These are phyloP conservation scores for Amaranthus cruentus DNA, from an alignment of 148 eudicot genomes.

Conservation along the genomic window DNA sequence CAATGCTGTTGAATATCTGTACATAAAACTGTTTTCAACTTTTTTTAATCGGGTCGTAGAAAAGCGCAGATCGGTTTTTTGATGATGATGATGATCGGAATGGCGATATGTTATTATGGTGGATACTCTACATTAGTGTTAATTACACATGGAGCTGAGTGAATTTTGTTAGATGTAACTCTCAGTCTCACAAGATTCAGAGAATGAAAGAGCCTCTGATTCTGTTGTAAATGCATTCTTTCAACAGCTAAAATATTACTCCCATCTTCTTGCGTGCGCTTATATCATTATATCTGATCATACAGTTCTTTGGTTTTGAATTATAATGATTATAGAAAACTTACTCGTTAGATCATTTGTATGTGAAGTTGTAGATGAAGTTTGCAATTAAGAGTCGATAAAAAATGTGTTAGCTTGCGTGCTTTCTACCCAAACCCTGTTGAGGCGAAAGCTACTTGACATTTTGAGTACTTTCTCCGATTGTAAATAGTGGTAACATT, in stretches of 20 bases:
- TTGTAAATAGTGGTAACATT: too few relatives aligned
- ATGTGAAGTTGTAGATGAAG: too few relatives aligned
- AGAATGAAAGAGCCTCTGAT: neutral
- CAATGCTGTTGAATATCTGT: conserved; percentile 19
- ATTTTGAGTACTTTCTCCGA: too few relatives aligned
- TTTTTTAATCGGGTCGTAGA: neutral
- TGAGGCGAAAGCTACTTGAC: too few relatives aligned
- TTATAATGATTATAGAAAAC: too few relatives aligned
- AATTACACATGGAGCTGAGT: conserved; percentile 32
- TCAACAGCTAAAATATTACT: neutral
- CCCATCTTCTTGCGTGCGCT: too few relatives aligned
- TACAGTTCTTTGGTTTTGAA: too few relatives aligned
- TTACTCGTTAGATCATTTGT: too few relatives aligned
- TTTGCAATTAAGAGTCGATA: too few relatives aligned
- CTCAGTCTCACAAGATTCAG: conserved; percentile 14
- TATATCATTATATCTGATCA: too few relatives aligned
- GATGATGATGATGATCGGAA: conserved; percentile 5
- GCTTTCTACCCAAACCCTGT: too few relatives aligned
- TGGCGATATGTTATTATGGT: neutral
- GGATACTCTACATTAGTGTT: conserved; percentile 6
- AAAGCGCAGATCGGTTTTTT: neutral
- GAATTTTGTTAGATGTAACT: conserved; percentile 45
- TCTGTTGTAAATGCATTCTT: conserved; percentile 11
- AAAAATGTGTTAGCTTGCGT: too few relatives aligned
- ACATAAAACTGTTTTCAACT: conserved; percentile 16